Evolutionary conservation across 371 early-diverging fungal species (phyloP).

Genomic region (Mucor sp.): DNA sequence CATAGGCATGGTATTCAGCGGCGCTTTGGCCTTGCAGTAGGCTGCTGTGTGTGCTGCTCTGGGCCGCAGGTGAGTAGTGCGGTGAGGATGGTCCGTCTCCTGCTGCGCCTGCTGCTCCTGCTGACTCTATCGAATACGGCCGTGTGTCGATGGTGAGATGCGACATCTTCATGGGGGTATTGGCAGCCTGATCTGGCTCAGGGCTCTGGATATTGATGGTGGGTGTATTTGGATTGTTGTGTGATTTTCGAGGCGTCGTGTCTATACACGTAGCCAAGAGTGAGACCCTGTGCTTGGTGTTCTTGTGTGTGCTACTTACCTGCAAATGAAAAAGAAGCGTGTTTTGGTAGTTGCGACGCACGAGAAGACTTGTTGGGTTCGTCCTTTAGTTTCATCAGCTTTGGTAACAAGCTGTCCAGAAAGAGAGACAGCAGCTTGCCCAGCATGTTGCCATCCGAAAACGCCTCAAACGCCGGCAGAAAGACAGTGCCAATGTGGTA

Average conservation of each 20-base stretch:
- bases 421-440: slow-evolving; percentile 39
- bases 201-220: slow-evolving; percentile 47
- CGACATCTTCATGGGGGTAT: slow-evolving; percentile 17
- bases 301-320: too few species aligned
- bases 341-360: neutral
- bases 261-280: too few species aligned
- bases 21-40: slow-evolving; percentile 8
- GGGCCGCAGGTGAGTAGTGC: slow-evolving; percentile 12
- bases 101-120: neutral
- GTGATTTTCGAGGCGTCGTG: neutral
- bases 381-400: slow-evolving; percentile 32
- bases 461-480: slow-evolving; percentile 49
- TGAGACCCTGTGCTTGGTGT: too few species aligned
- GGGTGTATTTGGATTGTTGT: slow-evolving; percentile 26
- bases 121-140: slow-evolving; percentile 8
- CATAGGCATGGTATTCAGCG: slow-evolving; percentile 25
- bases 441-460: slow-evolving; percentile 34
- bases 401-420: slow-evolving; percentile 44
- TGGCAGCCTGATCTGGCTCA: slow-evolving; percentile 20
- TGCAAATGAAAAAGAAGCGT: neutral
- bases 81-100: neutral
- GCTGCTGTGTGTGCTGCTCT: slow-evolving; percentile 15
- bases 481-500: slow-evolving; percentile 38
- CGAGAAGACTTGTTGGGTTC: slow-evolving; percentile 14
- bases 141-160: slow-evolving; percentile 51